Evolutionary conservation across 2,329 filamentous ascomycete species (phyloP), one percentile per base, ranked within the genome.

Genomic region (Fusarium euwallaceae): DNA sequence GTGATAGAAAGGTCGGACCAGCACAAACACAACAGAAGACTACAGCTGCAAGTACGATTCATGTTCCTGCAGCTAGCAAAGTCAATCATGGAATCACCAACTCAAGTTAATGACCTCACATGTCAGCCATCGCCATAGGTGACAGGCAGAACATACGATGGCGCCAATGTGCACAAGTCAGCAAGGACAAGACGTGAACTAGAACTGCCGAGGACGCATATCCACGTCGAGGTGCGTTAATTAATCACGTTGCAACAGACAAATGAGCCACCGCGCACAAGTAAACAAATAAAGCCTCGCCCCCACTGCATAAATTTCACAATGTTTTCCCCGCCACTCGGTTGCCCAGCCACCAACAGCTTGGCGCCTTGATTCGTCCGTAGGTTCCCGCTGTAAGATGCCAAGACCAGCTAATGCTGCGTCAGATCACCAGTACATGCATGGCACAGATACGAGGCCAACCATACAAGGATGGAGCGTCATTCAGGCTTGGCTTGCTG

Each of bases 401-500:
- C 59, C 59, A 61, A 61, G 59, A 61, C 37, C 16, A n/a, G n/a
- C 59, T 39, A 61, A 39, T 36, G 24, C 56, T 27, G 36, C 56
- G 17, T 39, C 34, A 59, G 56, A 59, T 39, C 56, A 59, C 20
- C 56, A 14, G 36, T 39, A 59, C 34, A 61, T 41, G 48, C 48
- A 53, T 32, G 48, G 48, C 48, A 53, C 48, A 53, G 24, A 32
- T 61, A 34, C 20, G 36, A 61, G 39, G 8, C 22, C 37, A 61
- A 45, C 16, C 59, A 61, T 45, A 29, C 59, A 43, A 32, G 59
- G 37, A 45, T 61, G 27, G 11, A 34, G 22, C 37, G 29, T 43
- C 59, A 45, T 61, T n/a, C 22, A 45, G 17, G 17, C 34, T 27
- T 45, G 36, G 56, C 16, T 27, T 11, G 27, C 27, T 34, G 22